Evolutionary conservation across 2,329 filamentous ascomycete species (phyloP).

Genomic region (Thielaviopsis punctulata): DNA sequence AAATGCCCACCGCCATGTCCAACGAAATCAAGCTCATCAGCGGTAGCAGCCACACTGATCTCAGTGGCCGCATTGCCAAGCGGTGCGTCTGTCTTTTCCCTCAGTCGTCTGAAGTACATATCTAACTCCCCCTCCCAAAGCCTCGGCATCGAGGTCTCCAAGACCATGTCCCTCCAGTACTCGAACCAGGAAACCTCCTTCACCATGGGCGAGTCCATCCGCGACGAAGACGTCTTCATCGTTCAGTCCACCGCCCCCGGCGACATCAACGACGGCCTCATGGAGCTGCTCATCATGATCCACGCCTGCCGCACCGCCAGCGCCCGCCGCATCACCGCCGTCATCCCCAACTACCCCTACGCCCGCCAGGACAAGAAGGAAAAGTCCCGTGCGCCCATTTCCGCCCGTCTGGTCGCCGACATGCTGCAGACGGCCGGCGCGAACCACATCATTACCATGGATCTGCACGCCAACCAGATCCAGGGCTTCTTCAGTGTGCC

Average conservation of each 20-base stretch:
- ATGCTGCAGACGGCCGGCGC: conserved; percentile 82
- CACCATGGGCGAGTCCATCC: conserved; percentile 86
- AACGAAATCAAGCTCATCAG: conserved; percentile 37
- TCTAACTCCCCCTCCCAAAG: conserved; percentile 22
- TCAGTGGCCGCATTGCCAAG: conserved; percentile 28
- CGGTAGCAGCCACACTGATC: conserved; percentile 30
- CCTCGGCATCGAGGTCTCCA: conserved; percentile 60
- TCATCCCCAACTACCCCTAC: conserved; percentile 93
- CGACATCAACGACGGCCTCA: conserved; percentile 93
- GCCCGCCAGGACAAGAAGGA: conserved; percentile 97
- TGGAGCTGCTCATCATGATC: conserved; percentile 98
- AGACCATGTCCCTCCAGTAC: conserved; percentile 68
- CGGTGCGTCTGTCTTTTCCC: conserved; percentile 20
- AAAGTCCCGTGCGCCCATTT: conserved; percentile 83
- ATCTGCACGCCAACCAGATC: conserved; percentile 83
- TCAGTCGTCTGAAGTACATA: neutral
- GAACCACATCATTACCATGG: conserved; percentile 70
- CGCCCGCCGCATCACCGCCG: conserved; percentile 81
- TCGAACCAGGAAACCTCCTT: conserved; percentile 80
- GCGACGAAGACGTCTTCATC: conserved; percentile 95
- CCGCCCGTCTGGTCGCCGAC: conserved; percentile 87
- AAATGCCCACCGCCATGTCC: conserved; percentile 23
- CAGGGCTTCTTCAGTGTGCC: conserved; percentile 86
- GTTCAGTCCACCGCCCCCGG: conserved; percentile 87
- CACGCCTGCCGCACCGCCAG: conserved; percentile 57